phyloP scores from a whole-genome alignment of 805 yeast genomes.

The Yarrowia alimentaria region DNA sequence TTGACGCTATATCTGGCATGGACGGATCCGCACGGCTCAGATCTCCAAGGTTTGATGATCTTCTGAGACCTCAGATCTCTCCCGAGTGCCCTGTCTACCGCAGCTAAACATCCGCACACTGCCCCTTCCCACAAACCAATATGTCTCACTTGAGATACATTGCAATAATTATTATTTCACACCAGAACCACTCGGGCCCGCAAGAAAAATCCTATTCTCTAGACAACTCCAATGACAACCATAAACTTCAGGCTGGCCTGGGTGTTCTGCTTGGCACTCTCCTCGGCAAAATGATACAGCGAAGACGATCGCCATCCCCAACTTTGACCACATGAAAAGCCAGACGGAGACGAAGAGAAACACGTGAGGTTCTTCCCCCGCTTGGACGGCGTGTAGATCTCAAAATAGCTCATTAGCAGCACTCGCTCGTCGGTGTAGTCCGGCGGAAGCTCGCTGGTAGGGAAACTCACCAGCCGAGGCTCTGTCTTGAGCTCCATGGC shows the following conservation, averaged over 20 bases:
- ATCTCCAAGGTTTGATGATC: too few species aligned
- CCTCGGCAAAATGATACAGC: conserved; percentile 44
- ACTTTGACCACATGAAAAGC: conserved; percentile 53
- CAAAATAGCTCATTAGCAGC: conserved; percentile 50
- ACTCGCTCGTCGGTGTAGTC: conserved; percentile 50
- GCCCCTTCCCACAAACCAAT: too few species aligned
- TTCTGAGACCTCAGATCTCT: too few species aligned
- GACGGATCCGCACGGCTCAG: too few species aligned
- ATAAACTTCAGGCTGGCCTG: conserved; percentile 20
- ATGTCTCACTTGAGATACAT: too few species aligned
- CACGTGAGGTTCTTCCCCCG: conserved; percentile 49
- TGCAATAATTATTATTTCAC: too few species aligned
- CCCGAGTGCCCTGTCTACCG: too few species aligned
- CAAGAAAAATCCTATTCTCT: too few species aligned
- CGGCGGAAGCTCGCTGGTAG: conserved; percentile 6
- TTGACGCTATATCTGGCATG: too few species aligned
- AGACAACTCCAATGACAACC: conserved; percentile 20
- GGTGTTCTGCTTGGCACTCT: conserved; percentile 40
- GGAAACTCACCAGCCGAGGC: conserved; percentile 12
- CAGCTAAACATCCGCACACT: too few species aligned
- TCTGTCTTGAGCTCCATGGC: conserved; percentile 24
- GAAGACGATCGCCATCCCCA: conserved; percentile 53
- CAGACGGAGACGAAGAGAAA: conserved; percentile 55
- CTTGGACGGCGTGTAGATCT: conserved; percentile 56
- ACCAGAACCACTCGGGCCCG: too few species aligned